These are phyloP conservation scores for Voacanga thouarsii DNA, from an alignment of 257 asterid species.

Conservation along the genomic window DNA sequence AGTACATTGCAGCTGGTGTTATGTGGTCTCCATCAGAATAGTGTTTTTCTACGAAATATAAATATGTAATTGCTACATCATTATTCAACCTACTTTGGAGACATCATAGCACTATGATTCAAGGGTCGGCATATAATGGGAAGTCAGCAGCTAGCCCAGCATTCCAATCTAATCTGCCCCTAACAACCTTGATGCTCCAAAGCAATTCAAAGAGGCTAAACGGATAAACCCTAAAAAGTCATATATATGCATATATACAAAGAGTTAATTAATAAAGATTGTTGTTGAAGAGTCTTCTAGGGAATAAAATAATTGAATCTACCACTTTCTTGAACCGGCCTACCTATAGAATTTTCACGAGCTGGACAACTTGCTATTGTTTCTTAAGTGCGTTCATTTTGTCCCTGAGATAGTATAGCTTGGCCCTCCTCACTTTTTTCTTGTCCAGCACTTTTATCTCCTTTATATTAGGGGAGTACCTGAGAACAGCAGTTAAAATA, in stretches of 20 bases:
- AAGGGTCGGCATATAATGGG: not conserved
- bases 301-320: not conserved
- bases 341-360: not conserved
- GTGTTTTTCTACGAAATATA: not conserved
- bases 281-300: not conserved
- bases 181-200: not conserved
- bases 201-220: not conserved
- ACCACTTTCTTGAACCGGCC: not conserved
- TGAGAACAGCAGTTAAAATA: constrained; percentile 36
- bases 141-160: not conserved
- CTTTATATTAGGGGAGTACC: constrained; percentile 97
- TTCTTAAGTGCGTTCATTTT: constrained; percentile 86
- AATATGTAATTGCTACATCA: not conserved
- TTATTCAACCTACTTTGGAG: not conserved
- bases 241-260: not conserved
- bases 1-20: not conserved
- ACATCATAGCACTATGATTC: not conserved
- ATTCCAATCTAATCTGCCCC: not conserved
- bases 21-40: not conserved
- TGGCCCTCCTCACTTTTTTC: constrained; percentile 96
- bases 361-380: constrained; percentile 34
- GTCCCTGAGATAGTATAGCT: constrained; percentile 90
- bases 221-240: not conserved
- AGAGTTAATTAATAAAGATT: not conserved
- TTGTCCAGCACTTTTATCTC: constrained; percentile 90